Evolutionary conservation across 345 rosid species (phyloP), one percentile per base, ranked within the genome.

Genomic region (Cardamine resedifolia): DNA sequence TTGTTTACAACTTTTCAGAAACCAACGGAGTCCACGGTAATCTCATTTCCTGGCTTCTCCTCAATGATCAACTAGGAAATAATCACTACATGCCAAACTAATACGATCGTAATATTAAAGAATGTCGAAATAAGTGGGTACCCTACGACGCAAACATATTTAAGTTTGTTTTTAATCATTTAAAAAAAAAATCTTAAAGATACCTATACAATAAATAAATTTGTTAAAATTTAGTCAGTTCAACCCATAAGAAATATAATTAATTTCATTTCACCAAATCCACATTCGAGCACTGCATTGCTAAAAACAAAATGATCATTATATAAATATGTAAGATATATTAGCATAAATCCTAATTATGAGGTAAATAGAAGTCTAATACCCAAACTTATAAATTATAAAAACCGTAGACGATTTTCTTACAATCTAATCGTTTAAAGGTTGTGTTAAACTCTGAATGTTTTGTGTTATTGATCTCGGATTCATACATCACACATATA

Each of bases 11-110:
- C 28, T 49, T 5, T 15, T 48, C 57, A 8, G 38, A 66, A 52
- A 67, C 50, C 27, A 52, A 52, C 39, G 71, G 27, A 67, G 61
- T 68, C 52, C 41, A 50, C 4, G 14, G 71, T 53, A 53, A 52
- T 52, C 38, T 67, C 14, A 38, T 16, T 38, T 34, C 47, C 44
- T 31, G 33, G 33, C 23, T 21, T 65, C 58, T 49, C 15, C 15
- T 12, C 15, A 14, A 8, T 47, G 11, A 43, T 10, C n/a, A 26
- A 7, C 14, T 34, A 34, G 18, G 18, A 12, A 19, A 11, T 12
- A 53, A 14, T 38, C n/a, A 38, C 64, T 38, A 38, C 24, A 38
- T 43, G 19, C 19, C 47, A 43, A 41, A 6, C 47, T 9, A 43
- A 43, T 15, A 43, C 47, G 47, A 43, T 43, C 18, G 19, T 43